Evolutionary conservation across 345 rosid genomes (phyloP).

Genomic region (Durio zibethinus): DNA sequence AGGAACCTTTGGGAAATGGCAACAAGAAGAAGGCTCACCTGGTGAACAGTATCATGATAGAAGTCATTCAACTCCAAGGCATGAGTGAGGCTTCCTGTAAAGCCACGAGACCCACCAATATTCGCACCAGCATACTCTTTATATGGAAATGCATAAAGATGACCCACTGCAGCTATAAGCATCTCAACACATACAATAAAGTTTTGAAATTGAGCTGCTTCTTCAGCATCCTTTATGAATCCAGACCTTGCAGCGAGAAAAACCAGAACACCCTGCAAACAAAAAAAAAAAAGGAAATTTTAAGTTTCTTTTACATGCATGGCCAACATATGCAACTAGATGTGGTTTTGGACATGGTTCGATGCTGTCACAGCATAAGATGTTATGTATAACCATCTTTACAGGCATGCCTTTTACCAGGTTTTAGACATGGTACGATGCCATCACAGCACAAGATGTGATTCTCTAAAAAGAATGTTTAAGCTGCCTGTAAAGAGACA

Average conservation of each 20-base stretch:
- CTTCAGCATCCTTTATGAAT: constrained; percentile 68
- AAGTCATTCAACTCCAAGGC: constrained; percentile 90
- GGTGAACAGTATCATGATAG: constrained; percentile 98
- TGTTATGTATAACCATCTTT: background rate
- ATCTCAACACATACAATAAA: constrained; percentile 92
- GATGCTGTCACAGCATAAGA: background rate
- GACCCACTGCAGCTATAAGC: constrained; percentile 96
- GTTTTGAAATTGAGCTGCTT: constrained; percentile 87
- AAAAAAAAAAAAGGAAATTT: background rate
- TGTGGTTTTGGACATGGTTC: background rate
- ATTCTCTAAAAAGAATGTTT: background rate
- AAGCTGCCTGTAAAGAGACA: background rate
- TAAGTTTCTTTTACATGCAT: background rate
- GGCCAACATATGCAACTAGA: background rate
- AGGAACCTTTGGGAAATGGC: background rate
- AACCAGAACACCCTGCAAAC: constrained; percentile 82
- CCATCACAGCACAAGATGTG: background rate
- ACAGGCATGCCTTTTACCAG: background rate
- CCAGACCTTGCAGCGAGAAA: constrained; percentile 96
- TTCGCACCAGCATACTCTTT: constrained; percentile 98
- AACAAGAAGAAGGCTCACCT: constrained; percentile 41
- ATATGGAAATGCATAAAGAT: constrained; percentile 94
- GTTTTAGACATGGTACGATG: background rate
- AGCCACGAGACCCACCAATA: constrained; percentile 66
- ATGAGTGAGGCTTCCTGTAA: constrained; percentile 78